Conservation (phyloP, 1,139 yeast genomes). For the Torulaspora globosa region DNA sequence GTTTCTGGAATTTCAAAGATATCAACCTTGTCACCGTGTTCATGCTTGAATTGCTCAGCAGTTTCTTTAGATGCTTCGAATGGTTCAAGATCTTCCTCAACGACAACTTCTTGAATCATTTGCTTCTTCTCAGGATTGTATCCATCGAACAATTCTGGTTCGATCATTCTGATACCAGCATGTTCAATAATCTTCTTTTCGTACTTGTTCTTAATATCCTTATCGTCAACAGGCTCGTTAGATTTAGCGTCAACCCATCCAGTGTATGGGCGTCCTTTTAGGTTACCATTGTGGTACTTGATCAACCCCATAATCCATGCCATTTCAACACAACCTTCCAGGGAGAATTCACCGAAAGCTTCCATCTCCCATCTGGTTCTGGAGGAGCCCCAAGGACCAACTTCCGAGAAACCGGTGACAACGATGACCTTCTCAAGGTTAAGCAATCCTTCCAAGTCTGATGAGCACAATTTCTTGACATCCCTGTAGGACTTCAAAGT, state of each 20-base stretch:
- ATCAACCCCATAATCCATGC: constrained; percentile 99
- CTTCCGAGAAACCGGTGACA: constrained; percentile 96
- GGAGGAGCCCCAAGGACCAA: constrained; percentile 99
- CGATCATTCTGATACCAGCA: constrained; percentile 93
- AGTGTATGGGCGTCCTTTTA: constrained; percentile 81
- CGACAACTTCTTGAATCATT: constrained; percentile 88
- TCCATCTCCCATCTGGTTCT: constrained; percentile 99
- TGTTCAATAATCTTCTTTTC: constrained; percentile 86
- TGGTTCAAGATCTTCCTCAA: constrained; percentile 93
- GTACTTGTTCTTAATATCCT: constrained; percentile 85
- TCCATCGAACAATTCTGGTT: constrained; percentile 90
- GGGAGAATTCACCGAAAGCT: constrained; percentile 88
- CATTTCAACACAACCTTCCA: constrained; percentile 98
- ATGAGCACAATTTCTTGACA: constrained; percentile 60
- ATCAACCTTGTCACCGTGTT: constrained; percentile 93
- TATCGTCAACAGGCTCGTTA: constrained; percentile 87
- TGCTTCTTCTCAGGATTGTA: constrained; percentile 93
- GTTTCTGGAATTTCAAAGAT: constrained; percentile 82
- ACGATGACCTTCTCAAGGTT: constrained; percentile 90
- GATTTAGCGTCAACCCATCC: constrained; percentile 99
- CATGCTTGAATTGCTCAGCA: constrained; percentile 88
- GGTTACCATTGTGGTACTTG: constrained; percentile 87
- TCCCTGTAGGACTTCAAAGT: constrained; percentile 70
- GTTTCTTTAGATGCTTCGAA: constrained; percentile 94
- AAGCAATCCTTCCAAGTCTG: constrained; percentile 83